Evolutionary conservation across 768 basidiomycete genomes (phyloP).

Genomic region (Termitomyces sp.): DNA sequence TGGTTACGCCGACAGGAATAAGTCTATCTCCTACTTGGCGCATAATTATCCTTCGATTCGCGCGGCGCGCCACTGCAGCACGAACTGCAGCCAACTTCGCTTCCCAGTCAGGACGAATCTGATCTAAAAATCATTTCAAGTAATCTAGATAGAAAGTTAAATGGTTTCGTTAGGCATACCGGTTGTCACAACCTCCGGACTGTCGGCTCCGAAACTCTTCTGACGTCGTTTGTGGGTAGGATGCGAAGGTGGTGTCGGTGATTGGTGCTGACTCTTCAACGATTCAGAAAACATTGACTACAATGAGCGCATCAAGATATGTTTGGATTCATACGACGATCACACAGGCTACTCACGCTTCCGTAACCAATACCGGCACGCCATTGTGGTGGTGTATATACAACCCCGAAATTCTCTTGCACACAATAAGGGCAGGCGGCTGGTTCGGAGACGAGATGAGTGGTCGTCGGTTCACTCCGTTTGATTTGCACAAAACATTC

Average conservation of each 20-base stretch:
- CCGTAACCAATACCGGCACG: slow-evolving; percentile 76
- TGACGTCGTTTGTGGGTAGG: slow-evolving; percentile 70
- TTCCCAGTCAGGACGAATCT: slow-evolving; percentile 98
- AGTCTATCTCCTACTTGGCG: slow-evolving; percentile 96
- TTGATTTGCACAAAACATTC: slow-evolving; percentile 99
- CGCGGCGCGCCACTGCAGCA: slow-evolving; percentile 93
- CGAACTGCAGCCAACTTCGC: slow-evolving; percentile 90
- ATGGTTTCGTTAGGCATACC: slow-evolving; percentile 43
- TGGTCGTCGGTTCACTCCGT: slow-evolving; percentile 89
- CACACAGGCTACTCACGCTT: slow-evolving; percentile 48
- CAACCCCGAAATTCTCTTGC: slow-evolving; percentile 93
- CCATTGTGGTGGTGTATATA: slow-evolving; percentile 83
- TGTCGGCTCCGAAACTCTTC: slow-evolving; percentile 85
- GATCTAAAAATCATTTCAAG: slow-evolving; percentile 50
- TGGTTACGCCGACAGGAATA: slow-evolving; percentile 95
- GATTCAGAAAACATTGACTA: slow-evolving; percentile 49
- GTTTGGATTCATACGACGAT: background rate
- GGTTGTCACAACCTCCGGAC: slow-evolving; percentile 87
- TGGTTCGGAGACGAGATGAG: slow-evolving; percentile 93
- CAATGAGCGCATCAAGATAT: background rate
- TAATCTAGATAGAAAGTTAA: background rate
- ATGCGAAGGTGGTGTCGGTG: slow-evolving; percentile 30
- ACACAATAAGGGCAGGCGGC: slow-evolving; percentile 98
- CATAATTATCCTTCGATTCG: slow-evolving; percentile 96
- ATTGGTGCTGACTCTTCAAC: slow-evolving; percentile 44